Evolutionary conservation across 768 basidiomycete genomes (phyloP), one percentile per base, ranked within the genome.

Genomic region (Russula abietina): DNA sequence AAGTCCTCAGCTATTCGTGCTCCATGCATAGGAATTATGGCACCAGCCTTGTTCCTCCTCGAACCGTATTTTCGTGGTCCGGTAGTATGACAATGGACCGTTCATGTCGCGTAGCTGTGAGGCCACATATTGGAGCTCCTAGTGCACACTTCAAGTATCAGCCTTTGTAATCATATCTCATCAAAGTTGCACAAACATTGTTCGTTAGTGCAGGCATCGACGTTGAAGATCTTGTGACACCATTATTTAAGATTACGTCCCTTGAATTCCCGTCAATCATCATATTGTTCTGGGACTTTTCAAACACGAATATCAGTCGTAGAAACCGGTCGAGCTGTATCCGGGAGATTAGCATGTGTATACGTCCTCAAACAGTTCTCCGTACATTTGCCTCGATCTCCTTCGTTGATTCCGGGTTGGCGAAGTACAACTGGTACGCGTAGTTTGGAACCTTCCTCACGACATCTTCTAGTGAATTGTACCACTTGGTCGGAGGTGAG

Each of bases 21-120:
- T 16, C 7, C 5, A 17, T 28, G 16, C 24, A 16, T 12, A 19
- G 54, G 33, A 19, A 36, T 36, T 24, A 4, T 19, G 41, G n/a
- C 10, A 52, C 60, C n/a, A 22, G 74, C 79, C 74, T 68, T 66
- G 68, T 68, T 91, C 87, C 72, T 92, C 90, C 19, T 89, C 82
- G 69, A 80, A 81, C n/a, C 87, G 81, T 62, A 76, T 62, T 62
- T 78, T 77, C 14, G 75, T 71, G 2, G 87, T 89, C 36, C 88
- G 81, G 66, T 91, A 91, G 70, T 89, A 92, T 61, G 87, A 88
- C n/a, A 90, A 72, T 3, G 89, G 87, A 2, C 87, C 88, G 22
- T 78, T 76, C 83, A 92, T 83, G 26, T 78, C 75, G 28, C 73
- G 65, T 22, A 83, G 78, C 60, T 80, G 73, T 5, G 76, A 70